Evolutionary conservation across 2,329 filamentous ascomycete species (phyloP), one percentile per base, ranked within the genome.

Genomic region (Intubia oerlemansii): DNA sequence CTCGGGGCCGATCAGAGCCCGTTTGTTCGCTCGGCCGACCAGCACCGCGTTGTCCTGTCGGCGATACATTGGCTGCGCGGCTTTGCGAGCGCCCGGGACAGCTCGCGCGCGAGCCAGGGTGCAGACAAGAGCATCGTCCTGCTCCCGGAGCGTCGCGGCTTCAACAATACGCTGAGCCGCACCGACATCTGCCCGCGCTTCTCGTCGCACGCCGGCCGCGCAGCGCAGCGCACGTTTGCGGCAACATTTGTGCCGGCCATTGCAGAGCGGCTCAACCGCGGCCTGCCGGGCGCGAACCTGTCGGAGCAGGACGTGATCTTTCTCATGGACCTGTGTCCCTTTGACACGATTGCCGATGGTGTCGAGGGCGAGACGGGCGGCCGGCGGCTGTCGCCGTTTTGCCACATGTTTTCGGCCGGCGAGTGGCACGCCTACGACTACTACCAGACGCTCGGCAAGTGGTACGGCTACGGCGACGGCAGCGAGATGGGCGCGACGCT

Each of bases 281-380:
- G 73, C 34, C 56, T 93, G 1, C 61, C 60, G 0, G 75, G 76
- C 3, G 70, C 65, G 5, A 67, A 75, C 35, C 47, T 92, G 24
- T 65, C 62, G 3, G 44, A 57, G 10, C 42, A 53, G 1, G 70
- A 85, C 19, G 66, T 70, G 1, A 54, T 82, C 32, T 64, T 62
- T 32, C 46, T 93, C 19, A 92, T 93, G 81, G 81, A 92, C 41
- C 57, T 92, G 34, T 93, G 84, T 42, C 73, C 84, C 0, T 92
- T 81, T 51, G 63, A 75, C 39, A 85, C 79, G 0, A 68, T 91
- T n/a, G 68, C 73, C 7, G 56, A 65, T 5, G 43, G 50, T 0
- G 50, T 59, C 3, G 15, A n/a, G 5, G 12, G 15, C 5, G 15
- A 10, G 4, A 10, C 5, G 2, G 36, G 20, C 16, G 34, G 30